These are phyloP conservation scores for Apiospora kogelbergensis DNA, from an alignment of 2,329 filamentous ascomycete species.

Conservation along the genomic window DNA sequence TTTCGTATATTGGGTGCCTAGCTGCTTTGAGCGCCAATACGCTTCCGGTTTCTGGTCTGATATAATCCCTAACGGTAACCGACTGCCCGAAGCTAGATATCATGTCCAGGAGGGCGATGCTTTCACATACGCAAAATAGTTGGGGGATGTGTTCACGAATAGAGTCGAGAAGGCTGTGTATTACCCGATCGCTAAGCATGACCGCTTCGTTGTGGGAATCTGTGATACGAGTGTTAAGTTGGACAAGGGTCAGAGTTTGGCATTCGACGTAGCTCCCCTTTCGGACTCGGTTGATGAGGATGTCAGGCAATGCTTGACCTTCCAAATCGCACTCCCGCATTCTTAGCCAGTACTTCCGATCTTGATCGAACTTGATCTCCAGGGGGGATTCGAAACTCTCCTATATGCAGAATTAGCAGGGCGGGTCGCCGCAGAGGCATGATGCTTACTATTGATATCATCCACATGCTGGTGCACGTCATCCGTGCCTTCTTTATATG, in stretches of 20 bases:
- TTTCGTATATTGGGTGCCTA: constrained; percentile 79
- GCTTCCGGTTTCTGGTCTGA: constrained; percentile 66
- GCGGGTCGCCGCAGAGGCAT: too few relatives aligned
- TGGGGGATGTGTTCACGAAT: constrained; percentile 70
- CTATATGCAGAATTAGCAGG: constrained; percentile 32
- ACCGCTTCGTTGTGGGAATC: constrained; percentile 84
- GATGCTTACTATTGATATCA: background rate
- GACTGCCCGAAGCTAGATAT: constrained; percentile 74
- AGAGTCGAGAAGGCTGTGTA: constrained; percentile 70
- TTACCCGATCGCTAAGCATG: constrained; percentile 74
- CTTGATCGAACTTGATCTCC: constrained; percentile 73
- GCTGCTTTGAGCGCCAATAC: constrained; percentile 72
- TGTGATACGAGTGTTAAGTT: constrained; percentile 74
- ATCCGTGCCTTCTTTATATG: constrained; percentile 84
- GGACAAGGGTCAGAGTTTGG: constrained; percentile 80
- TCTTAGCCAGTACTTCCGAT: constrained; percentile 77
- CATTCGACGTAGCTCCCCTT: constrained; percentile 81
- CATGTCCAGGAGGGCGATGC: constrained; percentile 86
- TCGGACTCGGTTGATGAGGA: constrained; percentile 75
- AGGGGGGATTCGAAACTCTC: constrained; percentile 56
- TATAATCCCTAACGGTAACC: constrained; percentile 59
- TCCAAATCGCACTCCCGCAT: constrained; percentile 64
- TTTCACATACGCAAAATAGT: constrained; percentile 83
- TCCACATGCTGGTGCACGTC: constrained; percentile 73
- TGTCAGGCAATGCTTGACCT: constrained; percentile 56